Percentiles rank a stretch among this genome's conserved stretches.
phyloP scores from a whole-genome alignment of 495 filamentous ascomycete genomes.

The Tuber aestivum region DNA sequence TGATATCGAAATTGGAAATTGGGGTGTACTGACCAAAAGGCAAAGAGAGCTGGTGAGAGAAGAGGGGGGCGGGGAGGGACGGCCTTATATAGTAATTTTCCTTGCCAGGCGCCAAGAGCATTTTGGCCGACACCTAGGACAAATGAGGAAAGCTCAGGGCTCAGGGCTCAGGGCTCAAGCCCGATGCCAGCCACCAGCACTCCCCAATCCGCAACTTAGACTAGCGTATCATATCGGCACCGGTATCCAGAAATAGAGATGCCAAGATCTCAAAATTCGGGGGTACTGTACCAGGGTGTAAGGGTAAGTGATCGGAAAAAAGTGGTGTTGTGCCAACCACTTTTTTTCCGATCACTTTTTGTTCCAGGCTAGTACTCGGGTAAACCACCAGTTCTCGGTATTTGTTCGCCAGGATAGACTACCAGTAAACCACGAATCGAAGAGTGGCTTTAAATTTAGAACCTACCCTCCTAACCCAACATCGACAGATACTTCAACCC shows the following conservation, averaged over 20 bases:
- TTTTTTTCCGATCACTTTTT: no score
- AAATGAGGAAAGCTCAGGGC: not conserved
- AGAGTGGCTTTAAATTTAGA: no score
- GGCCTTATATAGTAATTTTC: slow-evolving; percentile 43
- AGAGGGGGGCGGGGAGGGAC: slow-evolving; percentile 25
- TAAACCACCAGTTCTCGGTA: not conserved
- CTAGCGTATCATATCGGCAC: no score
- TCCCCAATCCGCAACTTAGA: not conserved
- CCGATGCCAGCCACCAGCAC: not conserved
- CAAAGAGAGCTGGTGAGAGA: slow-evolving; percentile 56
- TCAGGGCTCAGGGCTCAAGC: not conserved
- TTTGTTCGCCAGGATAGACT: not conserved
- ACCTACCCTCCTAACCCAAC: not conserved
- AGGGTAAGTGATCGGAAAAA: no score
- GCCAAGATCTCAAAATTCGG: not conserved
- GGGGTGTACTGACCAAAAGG: slow-evolving; percentile 49
- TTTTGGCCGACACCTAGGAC: slow-evolving; percentile 16
- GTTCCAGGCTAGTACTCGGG: no score
- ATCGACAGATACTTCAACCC: no score
- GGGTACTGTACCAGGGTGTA: no score
- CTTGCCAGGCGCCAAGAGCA: slow-evolving; percentile 21
- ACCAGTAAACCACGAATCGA: no score
- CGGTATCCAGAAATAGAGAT: not conserved
- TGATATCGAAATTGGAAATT: slow-evolving; percentile 44
- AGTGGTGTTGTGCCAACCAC: no score